Base-by-base conservation (phyloP, 2,329 filamentous ascomycete genomes). In the Colletotrichum lupini region DNA sequence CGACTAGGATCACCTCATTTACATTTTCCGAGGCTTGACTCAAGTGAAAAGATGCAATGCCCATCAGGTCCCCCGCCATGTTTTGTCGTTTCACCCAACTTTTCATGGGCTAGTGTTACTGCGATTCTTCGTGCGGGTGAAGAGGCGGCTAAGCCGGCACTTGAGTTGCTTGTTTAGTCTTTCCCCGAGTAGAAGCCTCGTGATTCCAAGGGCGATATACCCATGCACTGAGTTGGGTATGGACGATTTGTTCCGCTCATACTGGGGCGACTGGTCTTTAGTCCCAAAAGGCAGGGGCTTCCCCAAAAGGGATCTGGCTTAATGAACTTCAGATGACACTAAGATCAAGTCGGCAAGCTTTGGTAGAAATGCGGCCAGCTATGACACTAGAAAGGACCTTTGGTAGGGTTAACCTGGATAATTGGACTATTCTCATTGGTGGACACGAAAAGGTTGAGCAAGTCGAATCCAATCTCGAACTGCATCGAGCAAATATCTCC, bases 311-410 rank as follows among this genome's bases (percentile, higher is more conserved):
- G 8, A 49, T 22, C n/a, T 49, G 42, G 53, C 58, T 32, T 28
- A 53, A 46, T 53, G 28, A 68, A 68, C 19, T 37, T 53, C 37
- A 53, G 57, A 68, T 62, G 69, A 30, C 35, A 55, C 69, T 68
- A 72, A 52, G 53, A 59, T 53, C 14, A 11, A 59, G 49, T 32
- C 5, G 37, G 37, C 14, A 58, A 58, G 24, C 49, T 28, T n/a
- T 58, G 16, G 22, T 16, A 30, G n/a, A 30, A 52, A 30, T 26
- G 12, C 22, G 30, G 58, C 19, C 16, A 61, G 26, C 32, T 52
- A 22, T 42, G 14, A 57, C 28, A 37, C 24, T 49, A 0, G 19
- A 19, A 28, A 14, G 16, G 19, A 46, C 22, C 19, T 22, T 14
- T 58, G 37, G 58, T 56, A 19, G 28, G 69, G 28, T 9, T 26